phyloP scores from a whole-genome alignment of 176 grass and related monocot species.

The Aegilops bicornis region DNA sequence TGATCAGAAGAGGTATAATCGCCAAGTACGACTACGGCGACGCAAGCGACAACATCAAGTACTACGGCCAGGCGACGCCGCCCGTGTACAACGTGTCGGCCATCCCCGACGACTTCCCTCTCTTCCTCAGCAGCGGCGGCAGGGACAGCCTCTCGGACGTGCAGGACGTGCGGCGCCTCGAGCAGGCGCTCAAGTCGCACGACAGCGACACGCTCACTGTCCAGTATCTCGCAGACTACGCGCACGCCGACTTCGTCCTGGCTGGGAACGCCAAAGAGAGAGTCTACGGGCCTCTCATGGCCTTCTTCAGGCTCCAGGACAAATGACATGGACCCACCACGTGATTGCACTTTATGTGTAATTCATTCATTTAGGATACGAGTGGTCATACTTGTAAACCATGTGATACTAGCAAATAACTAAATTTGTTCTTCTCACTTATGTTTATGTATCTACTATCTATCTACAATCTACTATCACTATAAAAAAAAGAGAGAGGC shows the following conservation, averaged over 20 bases:
- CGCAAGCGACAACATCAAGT: constrained; percentile 32
- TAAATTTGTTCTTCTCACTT: neutral
- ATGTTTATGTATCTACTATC: too few relatives aligned
- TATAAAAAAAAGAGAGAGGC: too few relatives aligned
- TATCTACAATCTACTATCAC: too few relatives aligned
- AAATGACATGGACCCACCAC: constrained; percentile 3
- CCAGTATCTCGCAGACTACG: constrained; percentile 54
- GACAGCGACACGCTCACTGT: constrained; percentile 39
- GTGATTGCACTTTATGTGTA: neutral
- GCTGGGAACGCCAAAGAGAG: constrained; percentile 35
- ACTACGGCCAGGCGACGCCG: constrained; percentile 47
- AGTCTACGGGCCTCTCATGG: constrained; percentile 45
- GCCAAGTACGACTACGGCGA: constrained; percentile 60
- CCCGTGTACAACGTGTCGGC: constrained; percentile 49
- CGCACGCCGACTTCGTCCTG: constrained; percentile 58
- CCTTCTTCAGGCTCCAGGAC: constrained; percentile 56
- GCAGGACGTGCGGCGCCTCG: constrained; percentile 39
- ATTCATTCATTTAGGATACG: neutral
- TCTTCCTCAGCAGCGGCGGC: constrained; percentile 63
- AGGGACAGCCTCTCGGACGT: constrained; percentile 52
- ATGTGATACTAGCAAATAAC: neutral
- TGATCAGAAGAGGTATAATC: constrained; percentile 47
- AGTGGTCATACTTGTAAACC: neutral
- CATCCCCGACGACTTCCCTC: constrained; percentile 49
- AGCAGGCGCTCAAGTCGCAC: constrained; percentile 36